Evolutionary conservation across 164 flowering plant genomes (phyloP).

Genomic region (Malania oleifera): DNA sequence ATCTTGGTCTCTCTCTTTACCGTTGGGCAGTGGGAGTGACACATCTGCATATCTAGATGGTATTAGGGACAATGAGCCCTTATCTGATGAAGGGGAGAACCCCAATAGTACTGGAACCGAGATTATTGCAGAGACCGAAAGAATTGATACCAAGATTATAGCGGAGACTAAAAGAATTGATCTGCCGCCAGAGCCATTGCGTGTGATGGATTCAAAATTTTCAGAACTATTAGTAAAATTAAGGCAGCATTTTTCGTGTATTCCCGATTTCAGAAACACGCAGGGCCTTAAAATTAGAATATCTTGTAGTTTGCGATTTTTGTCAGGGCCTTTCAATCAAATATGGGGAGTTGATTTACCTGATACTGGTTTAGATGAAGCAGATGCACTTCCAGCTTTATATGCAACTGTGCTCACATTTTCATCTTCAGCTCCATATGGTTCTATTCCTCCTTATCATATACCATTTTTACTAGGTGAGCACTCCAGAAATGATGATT

Average conservation of each 20-base stretch:
- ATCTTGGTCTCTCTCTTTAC: conserved; percentile 73
- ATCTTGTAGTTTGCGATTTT: conserved; percentile 60
- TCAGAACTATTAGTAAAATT: conserved; percentile 53
- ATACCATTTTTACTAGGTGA: conserved; percentile 85
- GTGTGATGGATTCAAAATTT: conserved; percentile 80
- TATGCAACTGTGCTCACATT: conserved; percentile 78
- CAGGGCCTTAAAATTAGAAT: conserved; percentile 72
- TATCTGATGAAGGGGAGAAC: conserved; percentile 28
- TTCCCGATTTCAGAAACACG: conserved; percentile 84
- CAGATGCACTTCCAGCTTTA: conserved; percentile 67
- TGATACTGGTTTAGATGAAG: conserved; percentile 22
- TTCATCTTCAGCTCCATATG: conserved; percentile 84
- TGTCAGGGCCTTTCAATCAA: conserved; percentile 57
- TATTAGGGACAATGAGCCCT: conserved; percentile 37
- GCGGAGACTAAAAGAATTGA: conserved; percentile 26
- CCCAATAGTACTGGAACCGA: conserved; percentile 23
- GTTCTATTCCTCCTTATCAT: conserved; percentile 61
- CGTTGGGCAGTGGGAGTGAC: conserved; percentile 32
- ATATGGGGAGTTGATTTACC: conserved; percentile 41
- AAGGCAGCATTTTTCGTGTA: conserved; percentile 70
- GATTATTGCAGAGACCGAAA: conserved; percentile 23
- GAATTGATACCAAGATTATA: conserved; percentile 15
- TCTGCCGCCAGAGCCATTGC: conserved; percentile 47
- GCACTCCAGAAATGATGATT: conserved; percentile 24
- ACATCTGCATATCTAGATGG: conserved; percentile 30